Conservation (phyloP, 2,329 filamentous ascomycete species). For the Tothia fuscella region DNA sequence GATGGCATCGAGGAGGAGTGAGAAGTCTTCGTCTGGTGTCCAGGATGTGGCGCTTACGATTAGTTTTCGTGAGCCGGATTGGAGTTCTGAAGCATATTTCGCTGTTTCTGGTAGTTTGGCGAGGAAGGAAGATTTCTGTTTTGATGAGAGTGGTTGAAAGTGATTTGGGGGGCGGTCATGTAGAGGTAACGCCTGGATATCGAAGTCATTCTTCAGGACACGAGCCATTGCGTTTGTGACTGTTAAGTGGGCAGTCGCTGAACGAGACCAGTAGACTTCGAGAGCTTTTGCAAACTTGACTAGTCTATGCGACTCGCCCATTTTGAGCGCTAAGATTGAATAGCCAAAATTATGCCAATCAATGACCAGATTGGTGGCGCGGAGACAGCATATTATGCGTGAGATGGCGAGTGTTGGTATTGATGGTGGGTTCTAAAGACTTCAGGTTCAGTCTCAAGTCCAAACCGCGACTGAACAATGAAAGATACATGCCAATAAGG, state of each 20-base stretch:
- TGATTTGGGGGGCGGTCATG: slow-evolving; percentile 78
- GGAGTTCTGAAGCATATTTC: slow-evolving; percentile 46
- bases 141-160: slow-evolving; percentile 56
- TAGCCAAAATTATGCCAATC: slow-evolving; percentile 99
- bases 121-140: slow-evolving; percentile 48
- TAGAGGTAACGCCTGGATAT: slow-evolving; percentile 52
- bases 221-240: slow-evolving; percentile 83
- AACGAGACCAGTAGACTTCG: slow-evolving; percentile 58
- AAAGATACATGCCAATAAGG: no score
- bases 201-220: slow-evolving; percentile 56
- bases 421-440: slow-evolving; percentile 70
- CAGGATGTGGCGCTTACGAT: slow-evolving; percentile 92
- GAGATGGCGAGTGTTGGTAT: slow-evolving; percentile 81
- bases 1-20: slow-evolving; percentile 71
- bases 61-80: slow-evolving; percentile 49
- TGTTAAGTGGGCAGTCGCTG: slow-evolving; percentile 64
- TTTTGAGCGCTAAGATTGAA: slow-evolving; percentile 67
- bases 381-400: slow-evolving; percentile 57
- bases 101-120: slow-evolving; percentile 52
- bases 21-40: slow-evolving; percentile 95
- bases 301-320: slow-evolving; percentile 56
- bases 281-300: slow-evolving; percentile 67
- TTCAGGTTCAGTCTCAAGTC: no score
- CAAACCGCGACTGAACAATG: no score
- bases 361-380: slow-evolving; percentile 72